Evolutionary conservation across 345 rosid species (phyloP).

Genomic region (Salix udensis): DNA sequence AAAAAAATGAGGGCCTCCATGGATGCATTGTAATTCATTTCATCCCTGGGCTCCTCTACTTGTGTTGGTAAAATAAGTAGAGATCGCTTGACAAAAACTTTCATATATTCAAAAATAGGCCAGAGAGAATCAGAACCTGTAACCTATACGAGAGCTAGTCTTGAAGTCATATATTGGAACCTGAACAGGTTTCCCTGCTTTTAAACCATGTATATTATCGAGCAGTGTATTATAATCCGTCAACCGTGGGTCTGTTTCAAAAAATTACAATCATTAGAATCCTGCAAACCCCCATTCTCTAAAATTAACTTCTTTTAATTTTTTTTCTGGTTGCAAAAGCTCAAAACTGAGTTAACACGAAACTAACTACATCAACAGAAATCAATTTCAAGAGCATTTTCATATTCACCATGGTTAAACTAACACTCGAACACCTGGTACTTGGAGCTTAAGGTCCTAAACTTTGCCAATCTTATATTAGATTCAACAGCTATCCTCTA

Average conservation of each 20-base stretch:
- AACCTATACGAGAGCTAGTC: constrained; percentile 81
- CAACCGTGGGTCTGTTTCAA: constrained; percentile 84
- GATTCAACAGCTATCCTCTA: too few species aligned
- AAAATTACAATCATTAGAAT: constrained; percentile 27
- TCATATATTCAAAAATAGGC: constrained; percentile 6
- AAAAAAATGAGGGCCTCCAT: not conserved
- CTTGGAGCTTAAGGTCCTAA: too few species aligned
- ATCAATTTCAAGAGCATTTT: too few species aligned
- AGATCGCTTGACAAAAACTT: constrained; percentile 5
- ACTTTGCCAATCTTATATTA: too few species aligned
- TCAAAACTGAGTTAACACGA: too few species aligned
- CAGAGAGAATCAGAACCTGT: constrained; percentile 49
- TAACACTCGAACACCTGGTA: too few species aligned
- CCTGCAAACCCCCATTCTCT: constrained; percentile 16
- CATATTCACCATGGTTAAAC: too few species aligned
- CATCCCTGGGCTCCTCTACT: not conserved
- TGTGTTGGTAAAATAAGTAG: not conserved
- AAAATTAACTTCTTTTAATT: too few species aligned
- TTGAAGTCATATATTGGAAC: constrained; percentile 95
- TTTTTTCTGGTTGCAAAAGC: too few species aligned
- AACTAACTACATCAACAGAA: too few species aligned
- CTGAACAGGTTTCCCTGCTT: constrained; percentile 79
- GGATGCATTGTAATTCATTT: not conserved
- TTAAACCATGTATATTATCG: constrained; percentile 72
- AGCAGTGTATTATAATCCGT: constrained; percentile 91